Evolutionary conservation across 2,329 filamentous ascomycete genomes (phyloP), one percentile per base, ranked within the genome.

Genomic region (Botryotinia narcissicola): DNA sequence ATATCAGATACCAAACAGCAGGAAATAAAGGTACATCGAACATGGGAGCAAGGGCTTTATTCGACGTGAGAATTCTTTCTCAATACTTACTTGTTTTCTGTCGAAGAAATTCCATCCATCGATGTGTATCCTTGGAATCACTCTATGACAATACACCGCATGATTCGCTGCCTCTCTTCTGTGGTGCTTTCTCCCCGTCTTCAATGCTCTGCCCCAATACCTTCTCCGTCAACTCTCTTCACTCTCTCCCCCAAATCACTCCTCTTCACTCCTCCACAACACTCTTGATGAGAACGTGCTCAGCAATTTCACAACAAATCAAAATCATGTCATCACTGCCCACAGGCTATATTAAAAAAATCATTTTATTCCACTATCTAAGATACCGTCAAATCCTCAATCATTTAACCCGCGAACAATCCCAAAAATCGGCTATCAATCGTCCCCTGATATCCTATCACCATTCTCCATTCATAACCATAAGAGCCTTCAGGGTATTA

Each of bases 401-500:
- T 10, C 9, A 16, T 42, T 4, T 20, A 14, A 67, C 4, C 44
- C 35, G 6, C 48, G 2, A 42, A 57, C 18, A n/a, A 54, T 42
- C 9, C 32, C 20, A 12, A 48, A 54, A 48, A 51, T 22, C 9
- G 48, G 37, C 44, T n/a, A 37, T 67, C 63, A n/a, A 40, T 20
- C 29, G 25, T 48, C 42, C 25, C n/a, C 42, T 25, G 22, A 57
- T 57, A 57, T 32, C 51, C 25, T n/a, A 5, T 57, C 35, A n/a
- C 64, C n/a, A 9, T 57, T 35, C 66, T 54, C 48, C 10, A 29
- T 32, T 57, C 66, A 68, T 68, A 68, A 42, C 66, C 66, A 42
- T 68, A 57, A 57, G 6, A 25, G 35, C 66, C 66, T 32, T 32
- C n/a, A 57, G 66, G 66, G 66, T 68, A 68, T 68, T 67, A 68